Conservation (phyloP, 2,329 filamentous ascomycete species). For the Parascedosporium putredinis region DNA sequence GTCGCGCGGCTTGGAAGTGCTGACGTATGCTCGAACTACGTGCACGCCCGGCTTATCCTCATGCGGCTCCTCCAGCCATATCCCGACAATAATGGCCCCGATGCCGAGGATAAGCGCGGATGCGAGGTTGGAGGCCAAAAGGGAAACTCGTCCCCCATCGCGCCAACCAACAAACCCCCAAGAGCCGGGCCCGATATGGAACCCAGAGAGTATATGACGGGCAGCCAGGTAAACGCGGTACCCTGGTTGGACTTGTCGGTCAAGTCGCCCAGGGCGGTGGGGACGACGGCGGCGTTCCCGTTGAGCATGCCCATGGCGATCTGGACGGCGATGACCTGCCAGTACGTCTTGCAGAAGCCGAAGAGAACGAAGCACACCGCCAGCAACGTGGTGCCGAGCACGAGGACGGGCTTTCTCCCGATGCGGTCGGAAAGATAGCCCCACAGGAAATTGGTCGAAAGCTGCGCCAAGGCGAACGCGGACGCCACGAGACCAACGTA, state of each 20-base stretch:
- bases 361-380: slow-evolving; percentile 75
- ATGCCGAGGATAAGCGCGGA: slow-evolving; percentile 61
- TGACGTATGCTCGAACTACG: not conserved
- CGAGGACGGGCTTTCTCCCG: slow-evolving; percentile 63
- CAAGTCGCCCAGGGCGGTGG: slow-evolving; percentile 86
- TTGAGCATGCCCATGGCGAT: slow-evolving; percentile 87
- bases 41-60: not conserved
- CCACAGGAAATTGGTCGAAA: slow-evolving; percentile 70
- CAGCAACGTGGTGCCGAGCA: slow-evolving; percentile 73
- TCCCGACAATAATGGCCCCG: slow-evolving; percentile 61
- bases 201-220: slow-evolving; percentile 90
- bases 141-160: slow-evolving; percentile 53
- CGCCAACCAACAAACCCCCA: slow-evolving; percentile 73
- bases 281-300: slow-evolving; percentile 89
- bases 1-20: not conserved
- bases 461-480: slow-evolving; percentile 83
- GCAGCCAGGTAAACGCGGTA: slow-evolving; percentile 84
- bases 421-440: slow-evolving; percentile 50
- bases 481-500: slow-evolving; percentile 89
- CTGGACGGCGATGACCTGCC: slow-evolving; percentile 79
- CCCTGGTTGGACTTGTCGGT: slow-evolving; percentile 94
- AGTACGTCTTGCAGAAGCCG: slow-evolving; percentile 72
- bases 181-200: slow-evolving; percentile 86
- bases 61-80: slow-evolving; percentile 78
- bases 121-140: slow-evolving; percentile 79